Evolutionary conservation across 768 basidiomycete species (phyloP).

Genomic region (Termitomyces sp.): DNA sequence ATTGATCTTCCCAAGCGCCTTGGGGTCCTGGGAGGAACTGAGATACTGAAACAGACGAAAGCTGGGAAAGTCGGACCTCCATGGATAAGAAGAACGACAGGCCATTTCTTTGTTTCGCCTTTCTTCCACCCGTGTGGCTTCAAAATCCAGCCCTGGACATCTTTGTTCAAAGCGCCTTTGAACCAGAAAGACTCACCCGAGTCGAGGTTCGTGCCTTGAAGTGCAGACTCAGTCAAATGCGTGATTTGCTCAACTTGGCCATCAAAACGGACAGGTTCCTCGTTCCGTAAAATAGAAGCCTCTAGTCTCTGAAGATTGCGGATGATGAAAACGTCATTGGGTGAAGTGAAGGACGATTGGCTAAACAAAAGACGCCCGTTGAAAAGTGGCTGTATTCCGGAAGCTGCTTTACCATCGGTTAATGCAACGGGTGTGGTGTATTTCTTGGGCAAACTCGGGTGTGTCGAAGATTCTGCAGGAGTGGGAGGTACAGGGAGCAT

Average conservation of each 20-base stretch:
- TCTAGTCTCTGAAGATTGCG: slow-evolving; percentile 43
- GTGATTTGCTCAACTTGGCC: slow-evolving; percentile 58
- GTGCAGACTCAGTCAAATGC: slow-evolving; percentile 50
- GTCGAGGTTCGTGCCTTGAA: slow-evolving; percentile 56
- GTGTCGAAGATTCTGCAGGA: slow-evolving; percentile 48
- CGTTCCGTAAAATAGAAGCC: slow-evolving; percentile 31
- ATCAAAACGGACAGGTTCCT: slow-evolving; percentile 23
- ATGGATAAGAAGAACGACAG: slow-evolving; percentile 77
- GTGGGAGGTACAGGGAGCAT: slow-evolving; percentile 63
- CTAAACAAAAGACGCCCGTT: slow-evolving; percentile 67
- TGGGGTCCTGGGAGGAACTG: slow-evolving; percentile 50
- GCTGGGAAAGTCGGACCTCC: slow-evolving; percentile 42
- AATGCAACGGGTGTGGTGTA: slow-evolving; percentile 56
- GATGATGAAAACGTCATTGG: slow-evolving; percentile 77
- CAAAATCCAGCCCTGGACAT: slow-evolving; percentile 83
- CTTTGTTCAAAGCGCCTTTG: slow-evolving; percentile 69
- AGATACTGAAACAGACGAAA: not conserved
- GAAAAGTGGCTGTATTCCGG: slow-evolving; percentile 59
- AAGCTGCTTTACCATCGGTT: slow-evolving; percentile 53
- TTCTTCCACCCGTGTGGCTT: slow-evolving; percentile 76
- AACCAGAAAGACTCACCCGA: slow-evolving; percentile 87
- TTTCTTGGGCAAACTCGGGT: slow-evolving; percentile 44
- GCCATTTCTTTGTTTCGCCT: slow-evolving; percentile 71
- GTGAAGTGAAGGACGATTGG: slow-evolving; percentile 69
- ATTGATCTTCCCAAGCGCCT: slow-evolving; percentile 85